Evolutionary conservation across 768 basidiomycete genomes (phyloP), one percentile per base, ranked within the genome.

Genomic region (Lepiota brunneoincarnata): DNA sequence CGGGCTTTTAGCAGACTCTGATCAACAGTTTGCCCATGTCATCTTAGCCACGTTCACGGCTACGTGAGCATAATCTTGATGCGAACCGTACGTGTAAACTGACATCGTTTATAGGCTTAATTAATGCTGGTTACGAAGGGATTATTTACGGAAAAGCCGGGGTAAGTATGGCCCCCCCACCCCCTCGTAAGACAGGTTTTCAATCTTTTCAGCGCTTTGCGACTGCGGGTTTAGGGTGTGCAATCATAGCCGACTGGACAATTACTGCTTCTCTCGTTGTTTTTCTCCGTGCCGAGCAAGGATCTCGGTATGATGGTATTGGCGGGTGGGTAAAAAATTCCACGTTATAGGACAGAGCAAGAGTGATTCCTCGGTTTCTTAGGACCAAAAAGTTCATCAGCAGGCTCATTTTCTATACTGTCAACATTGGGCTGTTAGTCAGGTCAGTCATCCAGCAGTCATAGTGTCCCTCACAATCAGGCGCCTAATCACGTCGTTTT

Each of bases 331-430:
- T 36, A 7, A 5, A 3, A 17, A 2, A 15, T 45, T 18, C 45
- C 11, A 31, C n/a, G n/a, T 31, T 9, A 47, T 47, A 14, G 11
- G 12, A 18, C 6, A 2, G 10, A 7, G 35, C 3, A 12, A 5
- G 34, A 18, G n/a, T 21, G 10, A 3, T 47, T 24, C 31, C 3
- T 9, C 10, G 6, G 18, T 31, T 10, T 24, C 17, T 5, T 18
- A 47, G 45, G 24, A 47, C 45, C 45, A 47, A 47, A 18, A 35
- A 47, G 21, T 35, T 47, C 45, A 34, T 47, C 4, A 47, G 45
- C 34, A 47, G 9, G 10, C 45, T 47, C 26, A 34, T 47, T 47
- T 47, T 47, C 45, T 47, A 47, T 9, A 35, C 34, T 1, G 14
- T 47, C 12, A 47, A 47, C n/a, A 47, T 47, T 20, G 45, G 45